A percentile compares a stretch with the other conserved stretches of the same genome.
These are phyloP conservation scores for Lepidium didymum DNA, from an alignment of 345 rosid species.

Conservation along the genomic window DNA sequence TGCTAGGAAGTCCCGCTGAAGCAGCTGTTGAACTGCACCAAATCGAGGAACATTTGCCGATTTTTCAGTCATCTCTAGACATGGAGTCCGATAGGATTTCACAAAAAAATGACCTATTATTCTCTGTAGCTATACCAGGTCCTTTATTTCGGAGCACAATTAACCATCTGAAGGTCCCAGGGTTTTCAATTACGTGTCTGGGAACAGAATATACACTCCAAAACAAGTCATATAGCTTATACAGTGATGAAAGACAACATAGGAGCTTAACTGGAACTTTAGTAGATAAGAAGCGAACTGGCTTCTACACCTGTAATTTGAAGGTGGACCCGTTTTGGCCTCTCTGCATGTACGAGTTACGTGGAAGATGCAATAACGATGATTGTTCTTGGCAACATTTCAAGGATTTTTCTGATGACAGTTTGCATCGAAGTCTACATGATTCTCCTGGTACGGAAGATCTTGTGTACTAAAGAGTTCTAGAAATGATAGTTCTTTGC, in stretches of 20 bases:
- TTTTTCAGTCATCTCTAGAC: conserved; percentile 24
- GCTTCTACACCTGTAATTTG: conserved; percentile 41
- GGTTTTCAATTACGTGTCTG: conserved; percentile 12
- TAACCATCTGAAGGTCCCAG: conserved; percentile 42
- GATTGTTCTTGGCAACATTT: conserved; percentile 94
- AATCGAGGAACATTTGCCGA: conserved; percentile 8
- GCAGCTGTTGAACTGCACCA: conserved; percentile 23
- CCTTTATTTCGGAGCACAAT: conserved; percentile 47
- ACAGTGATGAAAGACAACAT: conserved; percentile 28
- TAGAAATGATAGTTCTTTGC: conserved; percentile 2
- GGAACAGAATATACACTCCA: conserved; percentile 26
- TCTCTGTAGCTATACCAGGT: conserved; percentile 29
- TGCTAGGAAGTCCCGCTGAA: conserved; percentile 32
- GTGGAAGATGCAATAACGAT: conserved; percentile 95
- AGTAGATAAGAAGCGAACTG: conserved; percentile 33
- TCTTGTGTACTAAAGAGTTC: background rate
- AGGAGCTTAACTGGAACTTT: conserved; percentile 22
- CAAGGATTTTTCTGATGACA: conserved; percentile 41
- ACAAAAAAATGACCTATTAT: conserved; percentile 16
- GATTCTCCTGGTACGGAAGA: conserved; percentile 37
- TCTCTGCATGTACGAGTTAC: conserved; percentile 84
- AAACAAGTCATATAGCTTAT: conserved; percentile 19
- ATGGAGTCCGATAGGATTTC: conserved; percentile 26
- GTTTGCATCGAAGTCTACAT: conserved; percentile 25
- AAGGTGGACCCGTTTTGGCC: conserved; percentile 77